Percentiles rank a stretch among this genome's conserved stretches.
Evolutionary conservation across 495 filamentous ascomycete species (phyloP).

Genomic region (Aspergillus diversus): DNA sequence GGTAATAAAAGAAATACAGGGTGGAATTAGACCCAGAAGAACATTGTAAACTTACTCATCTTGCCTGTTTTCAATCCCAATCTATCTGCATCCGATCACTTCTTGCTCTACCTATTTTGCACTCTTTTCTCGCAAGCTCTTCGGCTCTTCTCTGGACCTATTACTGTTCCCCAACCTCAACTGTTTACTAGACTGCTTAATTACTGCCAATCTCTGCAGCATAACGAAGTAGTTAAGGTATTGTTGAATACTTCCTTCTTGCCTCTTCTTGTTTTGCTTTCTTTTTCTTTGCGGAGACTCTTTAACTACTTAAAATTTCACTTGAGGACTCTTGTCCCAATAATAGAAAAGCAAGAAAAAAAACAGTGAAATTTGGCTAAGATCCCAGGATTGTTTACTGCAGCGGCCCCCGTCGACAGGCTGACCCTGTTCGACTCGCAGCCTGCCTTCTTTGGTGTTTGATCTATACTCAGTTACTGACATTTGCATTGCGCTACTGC

Average conservation of each 20-base stretch:
- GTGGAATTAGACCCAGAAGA: background rate
- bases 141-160: background rate
- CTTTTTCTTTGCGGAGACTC: conserved; percentile 17
- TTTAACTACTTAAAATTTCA: background rate
- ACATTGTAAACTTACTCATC: background rate
- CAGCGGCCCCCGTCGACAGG: conserved; percentile 18
- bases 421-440: conserved; percentile 18
- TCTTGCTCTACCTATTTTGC: conserved; percentile 1
- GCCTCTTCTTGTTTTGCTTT: background rate
- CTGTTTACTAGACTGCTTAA: too few relatives aligned
- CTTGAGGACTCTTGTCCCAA: background rate
- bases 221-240: background rate
- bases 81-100: conserved; percentile 8
- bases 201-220: background rate
- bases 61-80: conserved; percentile 20
- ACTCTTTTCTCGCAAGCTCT: background rate
- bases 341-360: conserved; percentile 1
- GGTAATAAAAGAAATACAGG: background rate
- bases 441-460: conserved; percentile 14
- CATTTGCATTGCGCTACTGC: conserved; percentile 26
- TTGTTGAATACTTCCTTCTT: background rate
- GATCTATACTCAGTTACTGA: conserved; percentile 24
- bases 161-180: background rate
- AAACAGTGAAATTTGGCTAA: conserved; percentile 6
- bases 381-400: conserved; percentile 15